Conservation (phyloP, 306 rosid species). For the Albizia julibrissin region DNA sequence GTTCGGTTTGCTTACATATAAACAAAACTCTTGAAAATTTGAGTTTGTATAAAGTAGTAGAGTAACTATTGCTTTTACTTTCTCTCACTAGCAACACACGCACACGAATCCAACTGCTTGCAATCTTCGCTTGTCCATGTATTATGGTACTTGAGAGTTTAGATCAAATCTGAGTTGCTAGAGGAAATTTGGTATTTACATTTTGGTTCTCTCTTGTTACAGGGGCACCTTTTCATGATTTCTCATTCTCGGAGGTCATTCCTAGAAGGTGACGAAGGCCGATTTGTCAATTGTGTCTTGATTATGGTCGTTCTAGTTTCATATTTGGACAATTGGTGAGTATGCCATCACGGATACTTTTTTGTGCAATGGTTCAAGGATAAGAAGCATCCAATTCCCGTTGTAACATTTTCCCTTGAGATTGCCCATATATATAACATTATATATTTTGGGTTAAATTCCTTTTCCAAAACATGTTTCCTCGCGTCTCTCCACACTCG, state of each 20-base stretch:
- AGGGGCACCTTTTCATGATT: slow-evolving; percentile 94
- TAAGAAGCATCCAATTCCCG: not conserved
- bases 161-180: not conserved
- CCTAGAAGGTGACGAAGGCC: slow-evolving; percentile 51
- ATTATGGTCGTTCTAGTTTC: not conserved
- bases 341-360: not conserved
- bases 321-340: not conserved
- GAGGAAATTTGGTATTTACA: slow-evolving; percentile 15
- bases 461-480: not conserved
- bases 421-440: not conserved
- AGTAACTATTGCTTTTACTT: slow-evolving; percentile 7
- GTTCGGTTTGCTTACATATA: slow-evolving; percentile 2
- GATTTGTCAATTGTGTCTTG: not conserved
- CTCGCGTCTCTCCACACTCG: not conserved
- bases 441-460: not conserved
- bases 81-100: not conserved
- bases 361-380: not conserved
- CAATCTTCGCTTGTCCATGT: slow-evolving; percentile 17
- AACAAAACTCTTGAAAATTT: not conserved
- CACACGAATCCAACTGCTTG: not conserved
- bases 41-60: not conserved
- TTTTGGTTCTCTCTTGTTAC: slow-evolving; percentile 37
- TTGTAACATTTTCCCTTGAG: not conserved
- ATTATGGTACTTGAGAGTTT: slow-evolving; percentile 15
- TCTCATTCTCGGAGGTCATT: slow-evolving; percentile 77